Evolutionary conservation across 768 basidiomycete species (phyloP).

Genomic region (Russula ochroleuca): DNA sequence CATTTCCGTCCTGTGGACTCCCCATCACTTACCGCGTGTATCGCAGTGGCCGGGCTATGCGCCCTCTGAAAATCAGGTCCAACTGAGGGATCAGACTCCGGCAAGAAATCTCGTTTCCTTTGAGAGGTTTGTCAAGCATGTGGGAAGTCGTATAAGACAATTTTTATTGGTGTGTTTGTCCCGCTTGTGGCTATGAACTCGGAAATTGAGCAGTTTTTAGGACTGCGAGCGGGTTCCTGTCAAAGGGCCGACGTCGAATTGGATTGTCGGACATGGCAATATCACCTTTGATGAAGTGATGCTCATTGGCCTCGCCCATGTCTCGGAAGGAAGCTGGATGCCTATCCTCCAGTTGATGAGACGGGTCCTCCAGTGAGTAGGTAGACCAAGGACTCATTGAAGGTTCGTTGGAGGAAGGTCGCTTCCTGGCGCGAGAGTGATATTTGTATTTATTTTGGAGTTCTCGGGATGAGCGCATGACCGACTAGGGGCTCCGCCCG

Average conservation of each 20-base stretch:
- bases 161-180: conserved; percentile 10
- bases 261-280: neutral
- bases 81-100: conserved; percentile 15
- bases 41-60: conserved; percentile 23
- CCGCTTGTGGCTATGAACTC: neutral
- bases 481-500: too few relatives aligned
- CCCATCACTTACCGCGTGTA: neutral
- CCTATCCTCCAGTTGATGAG: conserved; percentile 19
- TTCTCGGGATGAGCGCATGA: too few relatives aligned
- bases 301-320: conserved; percentile 22
- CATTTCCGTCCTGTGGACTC: neutral
- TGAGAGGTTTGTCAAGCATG: conserved; percentile 15
- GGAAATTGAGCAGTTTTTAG: conserved; percentile 4
- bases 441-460: too few relatives aligned
- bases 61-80: conserved; percentile 12
- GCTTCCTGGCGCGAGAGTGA: too few relatives aligned
- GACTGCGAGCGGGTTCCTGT: conserved; percentile 7
- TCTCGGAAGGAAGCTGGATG: conserved; percentile 23
- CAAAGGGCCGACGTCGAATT: neutral
- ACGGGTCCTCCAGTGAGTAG: conserved; percentile 9
- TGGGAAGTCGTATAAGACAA: conserved; percentile 15
- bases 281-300: conserved; percentile 19
- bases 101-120: neutral
- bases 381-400: neutral
- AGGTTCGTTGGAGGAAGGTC: too few relatives aligned